phyloP scores from a whole-genome alignment of 768 basidiomycete species.

The Rubroboletus pulcherrimus region DNA sequence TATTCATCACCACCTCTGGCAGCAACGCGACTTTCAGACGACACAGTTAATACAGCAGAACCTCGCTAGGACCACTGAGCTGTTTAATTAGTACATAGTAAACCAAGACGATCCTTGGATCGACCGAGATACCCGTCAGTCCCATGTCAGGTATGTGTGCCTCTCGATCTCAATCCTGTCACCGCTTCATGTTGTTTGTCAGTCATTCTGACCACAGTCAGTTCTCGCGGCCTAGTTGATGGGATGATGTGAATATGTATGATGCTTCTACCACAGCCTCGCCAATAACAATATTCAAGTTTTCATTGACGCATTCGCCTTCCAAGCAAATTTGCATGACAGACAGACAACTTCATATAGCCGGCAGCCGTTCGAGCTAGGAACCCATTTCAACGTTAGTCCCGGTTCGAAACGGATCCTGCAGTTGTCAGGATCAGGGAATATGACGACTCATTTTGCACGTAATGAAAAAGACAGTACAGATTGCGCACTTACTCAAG shows the following conservation, averaged over 20 bases:
- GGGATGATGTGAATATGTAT: not conserved
- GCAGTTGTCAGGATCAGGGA: not conserved
- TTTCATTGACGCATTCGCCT: not conserved
- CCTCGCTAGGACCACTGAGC: not conserved
- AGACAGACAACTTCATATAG: not conserved
- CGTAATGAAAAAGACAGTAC: not conserved
- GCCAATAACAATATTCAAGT: not conserved
- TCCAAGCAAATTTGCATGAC: not conserved
- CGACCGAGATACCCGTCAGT: not conserved
- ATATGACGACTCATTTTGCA: not conserved
- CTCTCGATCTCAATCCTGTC: not conserved
- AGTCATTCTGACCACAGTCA: not conserved
- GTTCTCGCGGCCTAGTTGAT: not conserved
- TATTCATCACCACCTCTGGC: no score
- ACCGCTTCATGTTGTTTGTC: not conserved
- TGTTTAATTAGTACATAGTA: no score
- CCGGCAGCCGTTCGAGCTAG: not conserved
- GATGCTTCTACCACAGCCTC: not conserved
- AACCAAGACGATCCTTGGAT: not conserved
- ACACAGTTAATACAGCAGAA: not conserved
- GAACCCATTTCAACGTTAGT: not conserved
- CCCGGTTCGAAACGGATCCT: not conserved
- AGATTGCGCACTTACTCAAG: no score
- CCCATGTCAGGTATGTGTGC: not conserved
- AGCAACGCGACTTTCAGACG: not conserved